phyloP scores from a whole-genome alignment of 345 rosid genomes.

The Eucalyptus cloeziana region DNA sequence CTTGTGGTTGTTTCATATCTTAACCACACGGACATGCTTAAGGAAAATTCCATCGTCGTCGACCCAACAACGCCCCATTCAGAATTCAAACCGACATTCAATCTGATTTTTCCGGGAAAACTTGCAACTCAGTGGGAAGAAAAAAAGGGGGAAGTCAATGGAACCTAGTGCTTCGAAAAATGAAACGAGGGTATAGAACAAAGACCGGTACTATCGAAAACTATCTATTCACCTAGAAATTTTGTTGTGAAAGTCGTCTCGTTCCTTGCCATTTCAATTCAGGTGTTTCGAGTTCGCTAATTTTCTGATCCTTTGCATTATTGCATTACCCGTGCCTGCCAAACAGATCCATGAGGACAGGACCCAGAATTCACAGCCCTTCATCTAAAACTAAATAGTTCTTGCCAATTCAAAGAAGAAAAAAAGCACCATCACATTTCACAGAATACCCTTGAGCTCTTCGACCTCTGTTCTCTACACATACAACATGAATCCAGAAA shows the following conservation, averaged over 20 bases:
- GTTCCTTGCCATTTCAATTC: background rate
- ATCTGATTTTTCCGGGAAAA: background rate
- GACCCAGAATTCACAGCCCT: background rate
- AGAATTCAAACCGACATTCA: background rate
- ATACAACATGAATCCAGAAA: background rate
- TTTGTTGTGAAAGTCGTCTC: background rate
- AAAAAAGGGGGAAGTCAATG: background rate
- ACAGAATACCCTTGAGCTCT: background rate
- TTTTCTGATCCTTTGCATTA: background rate
- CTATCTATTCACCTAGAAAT: background rate
- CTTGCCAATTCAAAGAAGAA: background rate
- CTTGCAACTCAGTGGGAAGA: background rate
- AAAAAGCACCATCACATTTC: background rate
- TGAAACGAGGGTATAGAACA: background rate
- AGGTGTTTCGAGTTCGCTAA: background rate
- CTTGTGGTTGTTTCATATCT: background rate
- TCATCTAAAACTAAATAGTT: background rate
- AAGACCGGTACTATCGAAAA: background rate
- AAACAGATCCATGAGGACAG: background rate
- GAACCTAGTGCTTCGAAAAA: background rate
- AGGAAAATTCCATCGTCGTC: background rate
- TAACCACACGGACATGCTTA: background rate
- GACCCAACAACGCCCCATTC: background rate
- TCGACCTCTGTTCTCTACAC: background rate
- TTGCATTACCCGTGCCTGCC: background rate